These are phyloP conservation scores for Volvariella volvacea DNA, from an alignment of 1,284 basidiomycete genomes.

Conservation along the genomic window DNA sequence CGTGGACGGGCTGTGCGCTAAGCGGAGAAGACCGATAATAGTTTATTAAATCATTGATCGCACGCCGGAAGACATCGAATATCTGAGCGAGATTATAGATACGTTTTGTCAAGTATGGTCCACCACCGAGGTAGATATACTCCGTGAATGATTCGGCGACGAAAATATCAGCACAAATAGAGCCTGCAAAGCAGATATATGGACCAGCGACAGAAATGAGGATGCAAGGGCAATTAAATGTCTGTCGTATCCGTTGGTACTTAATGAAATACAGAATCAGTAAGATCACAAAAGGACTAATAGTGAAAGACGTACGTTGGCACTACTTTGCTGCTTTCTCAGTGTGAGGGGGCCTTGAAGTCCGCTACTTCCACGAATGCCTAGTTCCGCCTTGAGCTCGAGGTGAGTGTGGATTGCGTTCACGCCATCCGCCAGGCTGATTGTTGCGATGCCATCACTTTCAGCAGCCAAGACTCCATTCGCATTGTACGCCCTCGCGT, in stretches of 20 bases:
- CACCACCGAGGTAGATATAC: conserved; percentile 3
- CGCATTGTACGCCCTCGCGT: conserved; percentile 1
- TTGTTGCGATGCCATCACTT: conserved; percentile 1
- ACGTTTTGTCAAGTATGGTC: neutral
- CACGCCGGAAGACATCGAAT: conserved; percentile 1
- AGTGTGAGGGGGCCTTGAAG: conserved; percentile 1
- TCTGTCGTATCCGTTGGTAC: conserved; percentile 3
- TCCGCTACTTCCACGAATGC: conserved; percentile 2
- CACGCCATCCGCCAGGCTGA: conserved; percentile 1
- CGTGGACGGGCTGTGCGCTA: conserved; percentile 2
- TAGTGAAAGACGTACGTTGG: conserved; percentile 1
- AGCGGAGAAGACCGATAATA: conserved; percentile 3
- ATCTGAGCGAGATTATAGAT: conserved; percentile 2
- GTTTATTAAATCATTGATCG: conserved; percentile 1
- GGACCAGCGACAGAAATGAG: conserved; percentile 1
- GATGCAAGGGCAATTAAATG: neutral
- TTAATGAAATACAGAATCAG: conserved; percentile 3
- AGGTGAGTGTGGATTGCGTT: neutral
- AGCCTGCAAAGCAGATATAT: conserved; percentile 3
- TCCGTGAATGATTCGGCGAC: conserved; percentile 4
- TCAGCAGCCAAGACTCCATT: neutral
- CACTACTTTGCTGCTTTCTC: conserved; percentile 1
- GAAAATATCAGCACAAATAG: conserved; percentile 4
- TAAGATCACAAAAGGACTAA: neutral
- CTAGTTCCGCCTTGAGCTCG: conserved; percentile 2